Conservation (phyloP, 208 protist genomes). For the Leishmania aethiopica region DNA sequence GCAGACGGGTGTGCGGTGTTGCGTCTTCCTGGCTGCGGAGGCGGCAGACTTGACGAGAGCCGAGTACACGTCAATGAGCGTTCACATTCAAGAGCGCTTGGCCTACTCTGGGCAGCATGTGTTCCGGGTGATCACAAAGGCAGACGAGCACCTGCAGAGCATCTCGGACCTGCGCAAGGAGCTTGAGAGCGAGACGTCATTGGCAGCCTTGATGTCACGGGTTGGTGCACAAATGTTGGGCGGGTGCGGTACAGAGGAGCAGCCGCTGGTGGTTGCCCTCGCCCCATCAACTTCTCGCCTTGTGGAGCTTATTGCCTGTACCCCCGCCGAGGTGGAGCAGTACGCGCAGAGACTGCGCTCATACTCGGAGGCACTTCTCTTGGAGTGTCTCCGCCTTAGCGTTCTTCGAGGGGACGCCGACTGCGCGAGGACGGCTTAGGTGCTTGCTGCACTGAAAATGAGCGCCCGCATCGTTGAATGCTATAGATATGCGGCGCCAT, state of each 20-base stretch:
- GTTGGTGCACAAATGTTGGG: conserved; percentile 4
- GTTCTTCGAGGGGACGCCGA: neutral
- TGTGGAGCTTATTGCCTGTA: conserved; percentile 14
- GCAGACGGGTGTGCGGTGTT: conserved; percentile 31
- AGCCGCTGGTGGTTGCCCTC: conserved; percentile 17
- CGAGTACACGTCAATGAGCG: conserved; percentile 32
- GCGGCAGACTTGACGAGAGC: conserved; percentile 38
- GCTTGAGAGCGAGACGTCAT: neutral
- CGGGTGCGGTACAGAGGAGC: conserved; percentile 8
- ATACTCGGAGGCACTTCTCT: conserved; percentile 7
- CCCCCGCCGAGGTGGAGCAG: neutral
- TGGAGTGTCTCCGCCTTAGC: conserved; percentile 9
- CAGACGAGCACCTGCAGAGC: conserved; percentile 43
- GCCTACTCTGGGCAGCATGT: conserved; percentile 28
- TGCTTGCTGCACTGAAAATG: too few relatives aligned
- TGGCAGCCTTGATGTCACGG: conserved; percentile 4
- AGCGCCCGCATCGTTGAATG: too few relatives aligned
- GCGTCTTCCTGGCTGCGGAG: conserved; percentile 53
- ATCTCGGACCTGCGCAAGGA: neutral
- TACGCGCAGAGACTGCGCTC: conserved; percentile 13
- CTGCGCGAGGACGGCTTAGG: neutral
- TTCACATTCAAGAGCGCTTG: conserved; percentile 33
- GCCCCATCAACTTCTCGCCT: conserved; percentile 21
- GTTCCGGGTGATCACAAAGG: conserved; percentile 53
- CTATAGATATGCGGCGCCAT: neutral